phyloP scores from a whole-genome alignment of 441 rosid species.

The Pelargonium australe region DNA sequence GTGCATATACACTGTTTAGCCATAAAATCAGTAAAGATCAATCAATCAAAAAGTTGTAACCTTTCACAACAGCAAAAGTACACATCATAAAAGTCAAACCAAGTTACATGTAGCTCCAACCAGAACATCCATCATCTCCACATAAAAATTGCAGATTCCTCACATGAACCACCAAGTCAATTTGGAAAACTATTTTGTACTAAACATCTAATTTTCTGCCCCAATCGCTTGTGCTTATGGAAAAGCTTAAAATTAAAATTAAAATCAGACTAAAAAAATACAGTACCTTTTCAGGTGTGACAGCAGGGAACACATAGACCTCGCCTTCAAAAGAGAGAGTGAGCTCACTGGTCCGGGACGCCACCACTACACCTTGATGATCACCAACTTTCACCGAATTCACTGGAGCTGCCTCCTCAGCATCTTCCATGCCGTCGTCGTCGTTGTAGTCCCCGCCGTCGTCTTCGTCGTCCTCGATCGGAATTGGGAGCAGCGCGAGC shows the following conservation, averaged over 20 bases:
- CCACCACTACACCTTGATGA: constrained; percentile 30
- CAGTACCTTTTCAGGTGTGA: constrained; percentile 46
- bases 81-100: constrained; percentile 2
- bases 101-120: neutral
- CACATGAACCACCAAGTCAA: neutral
- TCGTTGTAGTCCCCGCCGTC: constrained; percentile 31
- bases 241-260: neutral
- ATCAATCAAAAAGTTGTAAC: neutral
- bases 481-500: constrained; percentile 24
- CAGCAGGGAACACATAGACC: constrained; percentile 62
- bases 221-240: neutral
- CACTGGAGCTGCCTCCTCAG: constrained; percentile 20
- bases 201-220: too few species aligned
- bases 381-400: constrained; percentile 38
- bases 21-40: neutral
- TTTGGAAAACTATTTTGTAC: neutral
- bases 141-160: neutral
- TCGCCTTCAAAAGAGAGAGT: constrained; percentile 69
- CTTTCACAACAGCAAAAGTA: neutral
- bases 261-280: neutral
- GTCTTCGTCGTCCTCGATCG: constrained; percentile 42
- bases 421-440: constrained; percentile 29
- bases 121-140: neutral
- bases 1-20: neutral
- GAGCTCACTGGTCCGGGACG: constrained; percentile 55